phyloP scores from a whole-genome alignment of 1,284 basidiomycete species.

The Microstroma glucosiphilum region DNA sequence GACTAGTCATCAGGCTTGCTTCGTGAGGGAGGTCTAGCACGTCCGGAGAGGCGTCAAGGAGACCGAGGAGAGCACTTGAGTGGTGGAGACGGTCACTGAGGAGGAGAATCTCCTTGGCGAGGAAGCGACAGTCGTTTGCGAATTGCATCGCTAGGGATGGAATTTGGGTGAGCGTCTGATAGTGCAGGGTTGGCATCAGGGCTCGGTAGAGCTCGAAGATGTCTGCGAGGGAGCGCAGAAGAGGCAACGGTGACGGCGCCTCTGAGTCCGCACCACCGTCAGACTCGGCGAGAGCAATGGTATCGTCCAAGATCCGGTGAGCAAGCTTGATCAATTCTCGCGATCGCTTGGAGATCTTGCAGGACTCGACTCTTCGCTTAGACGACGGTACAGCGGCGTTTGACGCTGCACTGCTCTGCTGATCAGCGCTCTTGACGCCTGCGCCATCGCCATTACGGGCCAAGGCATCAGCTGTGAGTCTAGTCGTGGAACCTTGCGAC shows the following conservation, averaged over 20 bases:
- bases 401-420: not conserved
- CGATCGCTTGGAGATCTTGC: conserved; percentile 25
- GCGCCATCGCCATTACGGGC: no score
- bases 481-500: no score
- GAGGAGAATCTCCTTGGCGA: conserved; percentile 53
- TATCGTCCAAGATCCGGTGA: conserved; percentile 15
- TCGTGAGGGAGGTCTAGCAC: conserved; percentile 38
- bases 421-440: no score
- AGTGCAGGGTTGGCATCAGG: conserved; percentile 68
- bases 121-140: conserved; percentile 76
- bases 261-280: not conserved
- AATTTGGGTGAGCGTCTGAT: conserved; percentile 56
- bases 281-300: not conserved
- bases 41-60: not conserved
- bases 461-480: no score
- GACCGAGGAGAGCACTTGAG: conserved; percentile 2
- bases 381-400: conserved; percentile 8
- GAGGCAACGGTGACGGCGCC: not conserved
- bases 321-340: conserved; percentile 22
- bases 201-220: conserved; percentile 75
- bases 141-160: conserved; percentile 68
- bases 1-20: conserved; percentile 19
- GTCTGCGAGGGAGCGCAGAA: conserved; percentile 47
- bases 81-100: conserved; percentile 19
- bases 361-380: not conserved